A percentile compares a stretch with the other conserved stretches of the same genome.
These are phyloP conservation scores for Novymonas esmeraldas DNA, from an alignment of 208 protist genomes.

Conservation along the genomic window DNA sequence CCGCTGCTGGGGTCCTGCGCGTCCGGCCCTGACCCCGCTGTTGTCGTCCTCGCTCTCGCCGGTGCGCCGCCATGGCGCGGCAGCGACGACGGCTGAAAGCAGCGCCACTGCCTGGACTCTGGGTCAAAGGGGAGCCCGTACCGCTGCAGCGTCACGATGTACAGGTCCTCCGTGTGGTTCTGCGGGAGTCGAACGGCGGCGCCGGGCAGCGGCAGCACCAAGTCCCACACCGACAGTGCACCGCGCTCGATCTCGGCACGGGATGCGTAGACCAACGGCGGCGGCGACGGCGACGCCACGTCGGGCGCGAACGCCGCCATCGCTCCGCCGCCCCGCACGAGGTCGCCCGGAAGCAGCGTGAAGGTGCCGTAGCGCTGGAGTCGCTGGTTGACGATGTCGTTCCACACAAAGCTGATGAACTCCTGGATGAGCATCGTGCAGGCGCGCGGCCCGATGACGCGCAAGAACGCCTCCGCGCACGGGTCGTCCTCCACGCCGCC, in stretches of 20 bases:
- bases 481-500: conserved; percentile 46
- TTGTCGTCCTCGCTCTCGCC: background rate
- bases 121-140: conserved; percentile 82
- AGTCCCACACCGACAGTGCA: conserved; percentile 60
- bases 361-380: conserved; percentile 87
- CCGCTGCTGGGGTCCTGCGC: background rate
- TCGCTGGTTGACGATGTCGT: conserved; percentile 87
- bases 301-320: background rate
- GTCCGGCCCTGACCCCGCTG: no score
- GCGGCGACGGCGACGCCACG: no score
- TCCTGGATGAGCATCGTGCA: conserved; percentile 83
- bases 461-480: conserved; percentile 83
- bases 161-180: conserved; percentile 87
- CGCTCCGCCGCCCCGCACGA: conserved; percentile 53
- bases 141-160: conserved; percentile 79
- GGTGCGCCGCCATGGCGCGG: background rate
- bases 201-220: conserved; percentile 82
- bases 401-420: conserved; percentile 89
- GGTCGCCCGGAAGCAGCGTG: conserved; percentile 79
- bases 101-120: conserved; percentile 78
- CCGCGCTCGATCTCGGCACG: conserved; percentile 61
- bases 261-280: conserved; percentile 31
- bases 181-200: conserved; percentile 72
- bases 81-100: conserved; percentile 50
- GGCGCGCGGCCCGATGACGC: conserved; percentile 70